Evolutionary conservation across 495 filamentous ascomycete genomes (phyloP).

Genomic region (Tetracladium setigerum): DNA sequence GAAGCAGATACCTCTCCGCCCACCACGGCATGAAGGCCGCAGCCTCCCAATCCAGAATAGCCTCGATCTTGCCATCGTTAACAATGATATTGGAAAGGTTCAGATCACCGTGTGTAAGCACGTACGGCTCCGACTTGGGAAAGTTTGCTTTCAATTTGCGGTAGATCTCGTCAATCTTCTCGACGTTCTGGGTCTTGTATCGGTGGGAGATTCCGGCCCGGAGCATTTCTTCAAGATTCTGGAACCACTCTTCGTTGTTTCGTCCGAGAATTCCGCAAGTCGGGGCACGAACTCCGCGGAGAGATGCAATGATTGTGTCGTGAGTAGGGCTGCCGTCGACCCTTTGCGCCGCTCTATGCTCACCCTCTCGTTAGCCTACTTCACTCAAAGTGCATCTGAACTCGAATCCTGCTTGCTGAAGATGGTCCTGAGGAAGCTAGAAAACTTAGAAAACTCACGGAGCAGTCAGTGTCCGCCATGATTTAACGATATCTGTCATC

Average conservation of each 20-base stretch:
- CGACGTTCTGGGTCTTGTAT: neutral
- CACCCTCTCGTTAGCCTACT: no score
- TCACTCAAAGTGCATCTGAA: no score
- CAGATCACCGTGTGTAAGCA: constrained; percentile 29
- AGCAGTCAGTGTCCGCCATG: constrained; percentile 1
- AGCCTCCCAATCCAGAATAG: constrained; percentile 24
- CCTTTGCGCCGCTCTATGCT: neutral
- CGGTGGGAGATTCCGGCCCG: neutral
- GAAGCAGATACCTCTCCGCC: neutral
- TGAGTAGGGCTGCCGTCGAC: constrained; percentile 4
- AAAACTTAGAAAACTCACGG: no score
- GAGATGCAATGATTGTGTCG: neutral
- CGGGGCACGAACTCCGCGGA: neutral
- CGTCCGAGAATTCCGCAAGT: constrained; percentile 3
- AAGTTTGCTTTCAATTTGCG: constrained; percentile 6
- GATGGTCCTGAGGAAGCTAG: no score
- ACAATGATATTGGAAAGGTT: constrained; percentile 26
- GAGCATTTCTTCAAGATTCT: constrained; percentile 3
- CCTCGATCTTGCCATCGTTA: constrained; percentile 20
- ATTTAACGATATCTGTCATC: neutral
- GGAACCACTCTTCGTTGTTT: constrained; percentile 6
- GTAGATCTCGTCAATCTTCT: constrained; percentile 1
- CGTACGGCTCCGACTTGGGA: constrained; percentile 14
- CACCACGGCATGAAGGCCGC: constrained; percentile 7
- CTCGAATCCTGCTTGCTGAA: no score